Base-by-base conservation (phyloP, 768 basidiomycete genomes). In the Suillus ampliporus region DNA sequence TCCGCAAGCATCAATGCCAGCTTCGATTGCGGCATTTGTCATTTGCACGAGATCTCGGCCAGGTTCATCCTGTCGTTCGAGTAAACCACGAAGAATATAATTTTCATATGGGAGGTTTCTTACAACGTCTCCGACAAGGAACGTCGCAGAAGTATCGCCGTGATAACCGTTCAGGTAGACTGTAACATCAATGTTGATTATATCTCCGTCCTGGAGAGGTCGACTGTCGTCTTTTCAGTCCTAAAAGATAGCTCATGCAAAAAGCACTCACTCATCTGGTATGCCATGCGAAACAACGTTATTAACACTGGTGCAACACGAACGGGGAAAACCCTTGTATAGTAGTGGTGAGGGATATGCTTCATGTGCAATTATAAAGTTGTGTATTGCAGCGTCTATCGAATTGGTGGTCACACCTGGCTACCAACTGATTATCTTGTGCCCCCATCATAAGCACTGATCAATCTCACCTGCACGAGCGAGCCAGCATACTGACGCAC, bases 251-350 rank as follows among this genome's bases (percentile, higher is more conserved):
- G 23, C 37, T 47, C n/a, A 46, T 13, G n/a, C 19, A 50, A 58
- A 10, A 35, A 53, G 26, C 35, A 74, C 85, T 67, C 65, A 95
- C 94, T 92, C 85, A 78, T 97, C 94, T 34, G 95, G 95, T 61
- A 97, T 95, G 1, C 95, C 95, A 71, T 97, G 94, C 11, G 83
- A 84, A 52, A 95, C 82, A 38, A 97, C 78, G 67, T 97, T 97
- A 70, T 97, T 97, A 60, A 96, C 81, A 65, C 94, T 95, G 28
- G 80, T 84, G 62, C 86, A 83, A 63, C 80, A 82, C 46, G 81
- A 79, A 68, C 80, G 82, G 4, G 82, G 81, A 64, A 82, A 83
- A 2, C 63, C 89, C 10, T 80, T 77, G 72, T 96, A 97, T 0
- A 80, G 82, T 54, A 97, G 77, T 0, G 95, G 92, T 10, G 94